These are phyloP conservation scores for Wakefieldia striispora DNA, from an alignment of 768 basidiomycete species.

Conservation along the genomic window DNA sequence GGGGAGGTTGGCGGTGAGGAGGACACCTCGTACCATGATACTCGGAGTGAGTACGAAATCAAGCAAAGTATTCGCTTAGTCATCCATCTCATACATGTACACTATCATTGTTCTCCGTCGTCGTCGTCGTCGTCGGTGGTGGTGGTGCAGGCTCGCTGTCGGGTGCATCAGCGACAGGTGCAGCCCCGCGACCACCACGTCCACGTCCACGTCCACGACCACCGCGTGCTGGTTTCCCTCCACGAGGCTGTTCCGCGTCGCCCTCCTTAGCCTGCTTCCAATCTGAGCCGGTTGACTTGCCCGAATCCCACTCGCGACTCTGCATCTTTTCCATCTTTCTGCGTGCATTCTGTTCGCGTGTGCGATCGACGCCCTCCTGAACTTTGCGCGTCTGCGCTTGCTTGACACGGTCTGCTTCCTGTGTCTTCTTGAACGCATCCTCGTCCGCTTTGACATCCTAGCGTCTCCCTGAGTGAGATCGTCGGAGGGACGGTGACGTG, in stretches of 20 bases:
- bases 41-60: too few species aligned
- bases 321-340: conserved; percentile 80
- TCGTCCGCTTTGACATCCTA: conserved; percentile 83
- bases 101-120: background rate
- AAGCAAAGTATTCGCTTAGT: conserved; percentile 12
- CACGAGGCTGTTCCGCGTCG: conserved; percentile 15
- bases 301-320: conserved; percentile 83
- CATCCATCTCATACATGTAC: conserved; percentile 7
- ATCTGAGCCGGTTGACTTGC: conserved; percentile 42
- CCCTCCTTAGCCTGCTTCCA: conserved; percentile 8
- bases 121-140: background rate
- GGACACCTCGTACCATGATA: conserved; percentile 18
- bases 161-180: background rate
- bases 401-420: conserved; percentile 61
- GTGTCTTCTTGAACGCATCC: conserved; percentile 69
- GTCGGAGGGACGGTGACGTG: conserved; percentile 1
- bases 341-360: conserved; percentile 76
- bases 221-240: conserved; percentile 30
- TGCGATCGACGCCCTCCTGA: conserved; percentile 65
- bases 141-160: background rate
- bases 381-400: conserved; percentile 58
- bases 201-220: conserved; percentile 38
- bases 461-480: conserved; percentile 1
- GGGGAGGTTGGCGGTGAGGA: conserved; percentile 87
- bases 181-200: conserved; percentile 23